Conservation (phyloP, 495 filamentous ascomycete genomes). For the Aspergillus taichungensis region DNA sequence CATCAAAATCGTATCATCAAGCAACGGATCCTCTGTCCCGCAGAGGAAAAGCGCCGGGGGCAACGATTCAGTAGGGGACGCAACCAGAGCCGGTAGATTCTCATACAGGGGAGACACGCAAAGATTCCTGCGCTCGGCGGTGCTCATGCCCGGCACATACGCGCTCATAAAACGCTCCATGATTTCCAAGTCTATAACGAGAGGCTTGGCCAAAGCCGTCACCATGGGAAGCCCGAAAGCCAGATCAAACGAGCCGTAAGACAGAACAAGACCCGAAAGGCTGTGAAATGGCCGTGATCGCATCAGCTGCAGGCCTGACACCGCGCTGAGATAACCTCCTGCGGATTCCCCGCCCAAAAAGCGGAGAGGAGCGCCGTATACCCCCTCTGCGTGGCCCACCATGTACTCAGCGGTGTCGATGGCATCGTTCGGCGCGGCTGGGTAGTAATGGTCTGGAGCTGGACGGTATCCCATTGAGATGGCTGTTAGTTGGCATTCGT, state of each 20-base stretch:
- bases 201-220: constrained; percentile 24
- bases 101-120: constrained; percentile 35
- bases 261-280: constrained; percentile 8
- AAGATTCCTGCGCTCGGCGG: constrained; percentile 25
- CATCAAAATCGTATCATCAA: constrained; percentile 51
- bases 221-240: constrained; percentile 21
- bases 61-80: constrained; percentile 22
- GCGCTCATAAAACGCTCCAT: constrained; percentile 33
- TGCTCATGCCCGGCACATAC: constrained; percentile 31
- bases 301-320: constrained; percentile 38
- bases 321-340: constrained; percentile 38
- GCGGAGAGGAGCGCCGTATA: constrained; percentile 14
- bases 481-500: constrained; percentile 31
- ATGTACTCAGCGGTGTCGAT: constrained; percentile 34
- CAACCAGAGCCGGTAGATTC: constrained; percentile 22
- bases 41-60: constrained; percentile 44
- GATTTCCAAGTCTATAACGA: constrained; percentile 7
- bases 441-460: constrained; percentile 51
- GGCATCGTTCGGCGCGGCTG: constrained; percentile 43
- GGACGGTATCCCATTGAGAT: constrained; percentile 50
- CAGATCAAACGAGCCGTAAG: constrained; percentile 14
- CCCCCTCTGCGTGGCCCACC: constrained; percentile 29
- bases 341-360: constrained; percentile 29
- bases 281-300: constrained; percentile 9
- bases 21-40: constrained; percentile 44